Evolutionary conservation across 2,329 filamentous ascomycete genomes (phyloP), one percentile per base, ranked within the genome.

Genomic region (Apiospora aurea): DNA sequence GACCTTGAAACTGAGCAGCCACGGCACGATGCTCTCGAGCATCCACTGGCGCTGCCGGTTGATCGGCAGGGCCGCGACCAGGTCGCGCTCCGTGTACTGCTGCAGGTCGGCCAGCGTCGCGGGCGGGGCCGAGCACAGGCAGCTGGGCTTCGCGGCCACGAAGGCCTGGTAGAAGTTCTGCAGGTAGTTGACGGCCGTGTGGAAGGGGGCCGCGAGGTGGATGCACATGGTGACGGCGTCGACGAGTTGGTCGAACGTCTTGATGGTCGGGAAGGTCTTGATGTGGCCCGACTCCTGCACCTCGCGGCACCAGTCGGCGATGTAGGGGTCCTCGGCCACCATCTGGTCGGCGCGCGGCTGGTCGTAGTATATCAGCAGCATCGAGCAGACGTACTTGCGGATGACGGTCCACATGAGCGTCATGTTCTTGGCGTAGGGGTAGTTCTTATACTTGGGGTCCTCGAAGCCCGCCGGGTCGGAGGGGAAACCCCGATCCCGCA

Each of bases 171-270:
- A 87, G 77, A 85, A 87, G 73, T 84, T 82, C 73, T 87, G 86
- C 0, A 87, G 79, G 75, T 88, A 88, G 77, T 88, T 87, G 73
- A 87, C 82, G 7, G 86, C 82, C 4, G 81, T 87, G 77, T 88
- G 85, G 73, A 85, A 84, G 0, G 86, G 85, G 1, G 84, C 81
- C 7, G 86, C 86, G 67, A 86, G 84, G 77, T 87, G 85, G 72
- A 87, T 87, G 77, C 84, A 85, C 86, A 88, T 87, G 29, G 84
- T 86, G 38, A 86, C 77, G 4, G 82, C 84, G 74, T 87, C 83
- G 51, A 81, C 77, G 0, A 88, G 79, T 26, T 81, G 76, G 16
- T 83, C 81, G 16, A 86, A 68, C 0, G 84, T 84, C 41, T 76
- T 78, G 73, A 87, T 82, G 1, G 74, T 77, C 0, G 85, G 85